A percentile compares a stretch with the other conserved stretches of the same genome.
Conservation (phyloP, 2,329 filamentous ascomycete species). For the Sclerotinia sclerotiorum region DNA sequence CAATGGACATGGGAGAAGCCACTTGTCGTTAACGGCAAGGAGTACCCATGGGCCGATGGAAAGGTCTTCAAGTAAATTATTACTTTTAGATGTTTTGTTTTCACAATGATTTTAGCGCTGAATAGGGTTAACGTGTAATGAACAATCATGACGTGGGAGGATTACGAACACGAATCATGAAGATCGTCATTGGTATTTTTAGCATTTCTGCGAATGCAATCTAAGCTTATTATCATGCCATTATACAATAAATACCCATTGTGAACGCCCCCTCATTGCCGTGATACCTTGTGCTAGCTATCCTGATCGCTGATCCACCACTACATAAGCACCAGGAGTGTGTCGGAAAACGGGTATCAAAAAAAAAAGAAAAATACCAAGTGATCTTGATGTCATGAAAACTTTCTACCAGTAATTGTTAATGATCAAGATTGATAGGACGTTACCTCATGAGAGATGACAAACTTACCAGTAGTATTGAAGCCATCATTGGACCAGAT, state of each 20-base stretch:
- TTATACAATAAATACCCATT: not conserved
- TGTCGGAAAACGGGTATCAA: conserved; percentile 20
- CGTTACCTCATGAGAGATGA: not conserved
- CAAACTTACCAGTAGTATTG: conserved; percentile 1
- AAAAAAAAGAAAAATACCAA: conserved; percentile 15
- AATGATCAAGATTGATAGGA: not conserved
- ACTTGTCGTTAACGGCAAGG: conserved; percentile 77
- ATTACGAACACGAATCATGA: conserved; percentile 21
- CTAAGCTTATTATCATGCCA: not conserved
- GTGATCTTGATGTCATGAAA: conserved; percentile 5
- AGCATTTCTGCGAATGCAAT: conserved; percentile 19
- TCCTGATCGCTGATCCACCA: conserved; percentile 3
- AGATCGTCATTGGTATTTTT: conserved; percentile 33
- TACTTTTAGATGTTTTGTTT: conserved; percentile 23
- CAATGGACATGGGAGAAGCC: conserved; percentile 93
- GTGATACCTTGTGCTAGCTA: conserved; percentile 9
- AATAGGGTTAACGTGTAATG: conserved; percentile 24
- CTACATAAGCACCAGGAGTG: conserved; percentile 5
- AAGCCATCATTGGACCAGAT: conserved; percentile 2
- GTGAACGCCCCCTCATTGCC: conserved; percentile 7
- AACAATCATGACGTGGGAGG: conserved; percentile 24
- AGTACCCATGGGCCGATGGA: conserved; percentile 82
- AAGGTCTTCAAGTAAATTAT: conserved; percentile 96
- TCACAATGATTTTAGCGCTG: conserved; percentile 31
- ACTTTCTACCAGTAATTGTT: not conserved